Conservation (phyloP, 345 rosid genomes). For the Ceriops tagal region DNA sequence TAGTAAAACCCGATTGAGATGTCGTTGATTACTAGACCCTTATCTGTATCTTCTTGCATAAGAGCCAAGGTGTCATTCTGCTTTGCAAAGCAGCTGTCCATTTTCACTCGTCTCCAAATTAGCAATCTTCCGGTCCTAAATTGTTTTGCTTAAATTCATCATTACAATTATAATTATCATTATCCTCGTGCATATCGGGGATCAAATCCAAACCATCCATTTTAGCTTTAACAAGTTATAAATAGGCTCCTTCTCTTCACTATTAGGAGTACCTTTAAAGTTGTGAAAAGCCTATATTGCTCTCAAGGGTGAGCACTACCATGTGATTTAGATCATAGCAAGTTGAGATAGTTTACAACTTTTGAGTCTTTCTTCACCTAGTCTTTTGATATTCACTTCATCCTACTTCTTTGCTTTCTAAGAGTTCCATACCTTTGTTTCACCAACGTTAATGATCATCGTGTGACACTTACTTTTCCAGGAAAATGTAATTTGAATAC, state of each 20-base stretch:
- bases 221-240: not conserved
- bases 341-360: not conserved
- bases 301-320: not conserved
- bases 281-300: not conserved
- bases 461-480: too few relatives aligned
- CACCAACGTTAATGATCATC: too few relatives aligned
- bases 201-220: slow-evolving; percentile 6
- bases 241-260: not conserved
- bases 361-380: not conserved
- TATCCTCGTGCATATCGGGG: not conserved
- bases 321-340: not conserved
- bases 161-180: not conserved
- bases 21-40: too few relatives aligned
- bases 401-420: too few relatives aligned
- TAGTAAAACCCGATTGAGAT: too few relatives aligned
- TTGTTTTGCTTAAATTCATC: not conserved
- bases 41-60: too few relatives aligned
- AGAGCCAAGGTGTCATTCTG: too few relatives aligned
- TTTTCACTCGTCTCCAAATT: not conserved
- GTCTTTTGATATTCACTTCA: not conserved
- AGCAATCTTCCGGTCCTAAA: not conserved
- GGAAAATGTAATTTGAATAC: too few relatives aligned
- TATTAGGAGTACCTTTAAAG: not conserved
- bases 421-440: too few relatives aligned
- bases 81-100: too few relatives aligned